Percentiles rank a stretch among this genome's conserved stretches.
These are phyloP conservation scores for Thuja plicata DNA, from an alignment of 83 land plant genomes.

Conservation along the genomic window DNA sequence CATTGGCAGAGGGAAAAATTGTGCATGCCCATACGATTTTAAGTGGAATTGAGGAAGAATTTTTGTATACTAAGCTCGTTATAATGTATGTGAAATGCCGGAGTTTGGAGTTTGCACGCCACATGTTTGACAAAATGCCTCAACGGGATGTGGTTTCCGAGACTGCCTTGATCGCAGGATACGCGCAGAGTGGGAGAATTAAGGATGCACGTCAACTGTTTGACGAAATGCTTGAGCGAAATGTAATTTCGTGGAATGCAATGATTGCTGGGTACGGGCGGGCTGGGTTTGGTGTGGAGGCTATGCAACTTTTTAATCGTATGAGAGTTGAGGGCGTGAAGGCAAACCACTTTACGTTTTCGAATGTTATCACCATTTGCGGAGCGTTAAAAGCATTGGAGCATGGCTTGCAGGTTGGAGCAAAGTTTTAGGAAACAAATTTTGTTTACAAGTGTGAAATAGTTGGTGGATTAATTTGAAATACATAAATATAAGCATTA, in stretches of 20 bases:
- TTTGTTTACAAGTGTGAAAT: neutral
- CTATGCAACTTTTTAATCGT: neutral
- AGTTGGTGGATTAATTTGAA: neutral
- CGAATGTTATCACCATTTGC: slow-evolving; percentile 1
- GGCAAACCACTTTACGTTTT: slow-evolving; percentile 18
- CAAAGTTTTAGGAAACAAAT: neutral
- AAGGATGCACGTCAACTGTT: slow-evolving; percentile 16
- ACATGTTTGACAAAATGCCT: slow-evolving; percentile 9
- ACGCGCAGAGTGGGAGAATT: slow-evolving; percentile 12
- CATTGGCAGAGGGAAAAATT: neutral
- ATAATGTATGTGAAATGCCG: slow-evolving; percentile 11
- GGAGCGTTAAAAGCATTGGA: neutral
- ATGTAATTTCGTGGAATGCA: slow-evolving; percentile 18
- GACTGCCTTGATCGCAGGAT: slow-evolving; percentile 4
- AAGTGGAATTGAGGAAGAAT: neutral
- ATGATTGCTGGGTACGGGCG: slow-evolving; percentile 16
- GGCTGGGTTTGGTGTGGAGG: slow-evolving; percentile 3
- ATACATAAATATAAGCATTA: neutral
- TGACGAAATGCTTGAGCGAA: slow-evolving; percentile 5
- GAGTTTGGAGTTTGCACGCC: neutral
- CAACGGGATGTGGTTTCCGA: neutral
- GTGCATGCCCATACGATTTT: slow-evolving; percentile 9
- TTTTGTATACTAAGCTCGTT: neutral
- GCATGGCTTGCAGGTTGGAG: neutral
- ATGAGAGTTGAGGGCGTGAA: neutral